Evolutionary conservation across 116 monocot genomes (phyloP), one percentile per base, ranked within the genome.

Genomic region (Dioscorea cayenensis): DNA sequence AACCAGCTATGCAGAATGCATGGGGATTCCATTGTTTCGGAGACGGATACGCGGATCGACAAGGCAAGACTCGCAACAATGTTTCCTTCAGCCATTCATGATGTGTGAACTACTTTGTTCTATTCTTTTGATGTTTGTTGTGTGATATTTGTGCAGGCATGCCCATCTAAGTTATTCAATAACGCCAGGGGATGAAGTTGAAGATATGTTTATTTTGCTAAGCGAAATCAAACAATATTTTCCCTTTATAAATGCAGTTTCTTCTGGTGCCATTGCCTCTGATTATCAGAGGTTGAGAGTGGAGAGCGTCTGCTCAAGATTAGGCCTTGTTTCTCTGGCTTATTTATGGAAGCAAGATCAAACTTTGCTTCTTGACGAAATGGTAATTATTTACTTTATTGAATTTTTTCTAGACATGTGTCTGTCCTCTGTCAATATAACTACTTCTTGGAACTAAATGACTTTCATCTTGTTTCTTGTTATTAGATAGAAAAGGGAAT

Each of bases 321-420:
- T 96, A 76, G 92, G 92, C 48, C 86, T 96, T 78, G 85, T 96
- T 81, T 96, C 96, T 77, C 77, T 96, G 60, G 90, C 96, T 71
- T 96, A 87, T 79, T 80, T 96, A 72, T 96, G 96, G 96, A 96
- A 90, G 75, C 82, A 88, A 81, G 92, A 97, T 79, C 96, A 97
- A 75, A 79, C 82, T 58, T 66, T 79, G 22, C 93, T 97, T 48
- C 84, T 97, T 63, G 82, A 90, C 63, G 96, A 93, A 77, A 97
- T 97, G 96, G 92, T 96, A 89, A 78, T 72, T 28, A 61, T 66
- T 64, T 36, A 65, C 17, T 63, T 74, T 7, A 14, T 14, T 73
- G 19, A 77, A 10, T 51, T n/a, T n/a, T 71, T 14, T 66, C 4
- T 18, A 27, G 58, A 18, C 11, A n/a, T n/a, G 22, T 66, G 17